Evolutionary conservation across 2,329 filamentous ascomycete species (phyloP).

Genomic region (Colletotrichum sp.): DNA sequence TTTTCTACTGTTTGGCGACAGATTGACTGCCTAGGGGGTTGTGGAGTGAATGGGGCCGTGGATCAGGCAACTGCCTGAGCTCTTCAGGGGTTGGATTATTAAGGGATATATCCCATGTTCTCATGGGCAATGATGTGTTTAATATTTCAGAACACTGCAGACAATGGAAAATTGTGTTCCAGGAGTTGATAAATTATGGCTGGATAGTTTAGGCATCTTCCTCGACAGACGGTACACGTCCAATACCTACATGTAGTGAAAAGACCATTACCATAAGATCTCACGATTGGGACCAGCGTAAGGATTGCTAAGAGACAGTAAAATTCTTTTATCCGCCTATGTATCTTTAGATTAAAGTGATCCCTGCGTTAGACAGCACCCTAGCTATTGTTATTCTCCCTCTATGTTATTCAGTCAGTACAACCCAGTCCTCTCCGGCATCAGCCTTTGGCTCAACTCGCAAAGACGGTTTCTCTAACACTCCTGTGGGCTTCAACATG

Average conservation of each 20-base stretch:
- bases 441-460: neutral
- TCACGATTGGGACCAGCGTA: neutral
- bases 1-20: accelerated
- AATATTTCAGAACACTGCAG: accelerated
- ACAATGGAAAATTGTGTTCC: accelerated
- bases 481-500: neutral
- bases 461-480: conserved; percentile 1
- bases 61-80: neutral
- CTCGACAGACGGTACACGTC: accelerated
- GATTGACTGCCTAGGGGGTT: neutral
- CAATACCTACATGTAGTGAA: no score
- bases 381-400: accelerated
- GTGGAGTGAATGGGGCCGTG: neutral
- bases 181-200: accelerated
- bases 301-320: accelerated
- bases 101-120: accelerated
- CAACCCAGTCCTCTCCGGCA: neutral
- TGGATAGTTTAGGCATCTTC: neutral
- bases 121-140: accelerated
- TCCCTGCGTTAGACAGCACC: accelerated
- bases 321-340: accelerated
- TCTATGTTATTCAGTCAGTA: neutral
- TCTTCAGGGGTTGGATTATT: neutral
- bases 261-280: accelerated
- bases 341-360: neutral